Conservation (phyloP, 2,329 filamentous ascomycete species). For the Phaeosphaeria sp. region DNA sequence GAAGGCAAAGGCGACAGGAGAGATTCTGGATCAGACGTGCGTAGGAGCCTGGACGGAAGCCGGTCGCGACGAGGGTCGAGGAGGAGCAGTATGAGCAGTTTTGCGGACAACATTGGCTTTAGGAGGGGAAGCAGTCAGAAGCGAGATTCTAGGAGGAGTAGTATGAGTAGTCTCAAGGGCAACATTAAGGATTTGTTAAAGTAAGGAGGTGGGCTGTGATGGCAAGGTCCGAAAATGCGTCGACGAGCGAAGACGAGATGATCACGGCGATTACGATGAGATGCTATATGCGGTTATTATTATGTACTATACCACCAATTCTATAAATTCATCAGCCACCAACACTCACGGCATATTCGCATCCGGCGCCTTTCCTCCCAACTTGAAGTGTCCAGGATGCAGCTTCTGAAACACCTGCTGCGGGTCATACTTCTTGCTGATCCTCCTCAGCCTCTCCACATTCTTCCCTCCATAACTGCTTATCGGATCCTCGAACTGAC, state of each 20-base stretch:
- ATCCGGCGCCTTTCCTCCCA: constrained; percentile 7
- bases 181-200: constrained; percentile 7
- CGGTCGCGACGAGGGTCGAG: neutral
- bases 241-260: neutral
- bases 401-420: constrained; percentile 48
- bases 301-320: constrained; percentile 1
- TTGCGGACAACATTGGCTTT: constrained; percentile 3
- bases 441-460: constrained; percentile 35
- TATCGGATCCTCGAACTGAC: constrained; percentile 50
- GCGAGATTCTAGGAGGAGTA: constrained; percentile 5
- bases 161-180: constrained; percentile 9
- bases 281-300: neutral
- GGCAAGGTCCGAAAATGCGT: neutral
- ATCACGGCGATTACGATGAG: neutral
- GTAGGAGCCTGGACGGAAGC: neutral
- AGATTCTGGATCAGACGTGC: neutral
- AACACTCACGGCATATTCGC: constrained; percentile 4
- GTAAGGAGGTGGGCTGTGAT: neutral
- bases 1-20: constrained; percentile 16
- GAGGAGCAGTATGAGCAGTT: constrained; percentile 9
- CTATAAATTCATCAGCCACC: neutral
- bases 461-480: constrained; percentile 43
- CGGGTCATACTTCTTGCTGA: constrained; percentile 51
- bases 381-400: constrained; percentile 51
- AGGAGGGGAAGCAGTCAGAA: neutral